Conservation (phyloP, 345 rosid genomes). For the Aegle marmelos region DNA sequence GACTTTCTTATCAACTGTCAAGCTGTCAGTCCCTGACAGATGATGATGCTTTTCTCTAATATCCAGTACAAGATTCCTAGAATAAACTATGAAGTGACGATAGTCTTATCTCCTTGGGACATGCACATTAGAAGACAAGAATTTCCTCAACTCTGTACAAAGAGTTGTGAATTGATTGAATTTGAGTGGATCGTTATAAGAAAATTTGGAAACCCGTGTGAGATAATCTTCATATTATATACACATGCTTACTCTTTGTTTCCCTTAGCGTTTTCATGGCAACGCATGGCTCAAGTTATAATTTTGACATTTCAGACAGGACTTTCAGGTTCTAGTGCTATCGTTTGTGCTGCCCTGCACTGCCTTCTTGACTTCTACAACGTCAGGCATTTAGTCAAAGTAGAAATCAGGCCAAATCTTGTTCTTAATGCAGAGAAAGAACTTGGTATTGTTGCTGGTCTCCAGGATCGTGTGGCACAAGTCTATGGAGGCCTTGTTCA, state of each 20-base stretch:
- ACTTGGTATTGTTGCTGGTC: slow-evolving; percentile 96
- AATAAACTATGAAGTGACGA: too few species aligned
- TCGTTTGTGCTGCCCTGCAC: slow-evolving; percentile 84
- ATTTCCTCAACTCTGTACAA: too few species aligned
- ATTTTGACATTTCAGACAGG: slow-evolving; percentile 68
- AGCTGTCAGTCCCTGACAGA: neutral
- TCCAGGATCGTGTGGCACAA: slow-evolving; percentile 96
- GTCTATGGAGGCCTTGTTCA: slow-evolving; percentile 93
- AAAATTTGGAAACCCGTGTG: neutral
- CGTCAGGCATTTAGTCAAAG: slow-evolving; percentile 72
- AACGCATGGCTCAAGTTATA: slow-evolving; percentile 4
- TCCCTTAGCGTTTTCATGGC: neutral
- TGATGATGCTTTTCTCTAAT: neutral
- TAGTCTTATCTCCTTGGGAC: too few species aligned
- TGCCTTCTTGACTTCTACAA: slow-evolving; percentile 90
- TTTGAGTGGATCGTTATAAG: too few species aligned
- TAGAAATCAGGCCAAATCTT: slow-evolving; percentile 69
- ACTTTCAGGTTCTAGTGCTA: slow-evolving; percentile 97
- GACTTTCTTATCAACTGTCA: too few species aligned
- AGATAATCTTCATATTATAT: too few species aligned
- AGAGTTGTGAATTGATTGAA: too few species aligned
- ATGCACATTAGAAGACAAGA: neutral
- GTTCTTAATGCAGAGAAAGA: slow-evolving; percentile 77
- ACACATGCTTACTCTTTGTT: too few species aligned
- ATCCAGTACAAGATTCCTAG: too few species aligned